A percentile compares a stretch with the other conserved stretches of the same genome.
Evolutionary conservation across 176 grass and related monocot species (phyloP).

Genomic region (Chloris gayana): DNA sequence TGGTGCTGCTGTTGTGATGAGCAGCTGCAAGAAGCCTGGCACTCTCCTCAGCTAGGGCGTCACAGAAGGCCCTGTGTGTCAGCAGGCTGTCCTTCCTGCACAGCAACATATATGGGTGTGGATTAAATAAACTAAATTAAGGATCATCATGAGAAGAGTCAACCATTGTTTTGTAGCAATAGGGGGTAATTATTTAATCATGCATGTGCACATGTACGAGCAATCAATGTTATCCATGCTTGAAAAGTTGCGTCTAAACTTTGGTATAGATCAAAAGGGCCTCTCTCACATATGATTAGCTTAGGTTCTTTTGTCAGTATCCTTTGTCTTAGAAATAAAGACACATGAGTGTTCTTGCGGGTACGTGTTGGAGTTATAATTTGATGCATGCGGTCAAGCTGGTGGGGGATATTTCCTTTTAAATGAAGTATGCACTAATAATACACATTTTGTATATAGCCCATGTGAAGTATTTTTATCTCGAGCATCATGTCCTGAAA

Average conservation of each 20-base stretch:
- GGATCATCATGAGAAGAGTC: not conserved
- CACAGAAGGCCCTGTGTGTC: conserved; percentile 96
- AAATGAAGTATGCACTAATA: not conserved
- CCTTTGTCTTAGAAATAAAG: conserved; percentile 24
- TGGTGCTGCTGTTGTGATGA: conserved; percentile 31
- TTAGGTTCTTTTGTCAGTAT: conserved; percentile 23
- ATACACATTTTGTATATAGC: not conserved
- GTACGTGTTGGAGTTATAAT: not conserved
- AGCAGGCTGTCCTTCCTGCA: conserved; percentile 96
- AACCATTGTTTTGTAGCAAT: not conserved
- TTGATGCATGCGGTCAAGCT: not conserved
- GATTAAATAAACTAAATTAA: not conserved
- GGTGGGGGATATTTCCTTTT: not conserved
- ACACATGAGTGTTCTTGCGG: not conserved
- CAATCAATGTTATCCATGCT: conserved; percentile 41
- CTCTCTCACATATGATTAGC: conserved; percentile 33
- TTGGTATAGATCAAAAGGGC: conserved; percentile 42
- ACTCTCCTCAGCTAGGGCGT: conserved; percentile 98
- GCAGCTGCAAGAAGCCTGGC: conserved; percentile 65
- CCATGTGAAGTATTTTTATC: not conserved
- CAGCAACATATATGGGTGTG: not conserved
- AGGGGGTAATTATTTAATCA: not conserved
- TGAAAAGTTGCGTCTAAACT: conserved; percentile 47
- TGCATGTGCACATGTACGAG: conserved; percentile 31
- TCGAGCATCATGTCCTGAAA: not conserved